Evolutionary conservation across 768 basidiomycete species (phyloP).

Genomic region (Mycena floridula): DNA sequence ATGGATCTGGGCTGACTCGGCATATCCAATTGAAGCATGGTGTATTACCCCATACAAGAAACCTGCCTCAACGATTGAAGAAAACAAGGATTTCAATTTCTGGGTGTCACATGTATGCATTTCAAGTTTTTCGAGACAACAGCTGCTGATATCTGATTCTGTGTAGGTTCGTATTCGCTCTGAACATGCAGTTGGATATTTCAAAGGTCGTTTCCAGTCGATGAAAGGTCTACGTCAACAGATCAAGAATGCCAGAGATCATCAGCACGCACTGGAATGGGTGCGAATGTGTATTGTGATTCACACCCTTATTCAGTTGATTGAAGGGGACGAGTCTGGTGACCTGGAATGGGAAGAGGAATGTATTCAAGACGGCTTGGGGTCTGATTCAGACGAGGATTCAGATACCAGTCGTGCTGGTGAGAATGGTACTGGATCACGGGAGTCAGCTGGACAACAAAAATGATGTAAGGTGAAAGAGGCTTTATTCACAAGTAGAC

Average conservation of each 20-base stretch:
- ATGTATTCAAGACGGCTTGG: not conserved
- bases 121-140: not conserved
- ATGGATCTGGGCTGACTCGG: constrained; percentile 25
- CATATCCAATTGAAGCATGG: constrained; percentile 22
- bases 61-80: constrained; percentile 12
- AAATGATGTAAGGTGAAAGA: not conserved
- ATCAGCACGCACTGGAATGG: constrained; percentile 12
- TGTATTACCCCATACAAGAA: constrained; percentile 25
- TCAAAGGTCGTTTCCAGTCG: constrained; percentile 22
- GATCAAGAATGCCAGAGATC: constrained; percentile 15
- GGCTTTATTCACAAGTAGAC: not conserved
- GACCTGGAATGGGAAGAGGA: not conserved
- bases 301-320: constrained; percentile 14
- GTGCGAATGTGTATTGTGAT: constrained; percentile 16
- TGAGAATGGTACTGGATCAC: not conserved
- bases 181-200: constrained; percentile 21
- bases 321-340: not conserved
- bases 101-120: constrained; percentile 14
- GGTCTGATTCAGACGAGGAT: not conserved
- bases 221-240: constrained; percentile 18
- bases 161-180: constrained; percentile 19
- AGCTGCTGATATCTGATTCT: not conserved
- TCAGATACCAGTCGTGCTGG: not conserved
- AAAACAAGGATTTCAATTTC: constrained; percentile 21
- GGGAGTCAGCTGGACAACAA: not conserved